Evolutionary conservation across 257 asterid species (phyloP).

Genomic region (Vinca minor): DNA sequence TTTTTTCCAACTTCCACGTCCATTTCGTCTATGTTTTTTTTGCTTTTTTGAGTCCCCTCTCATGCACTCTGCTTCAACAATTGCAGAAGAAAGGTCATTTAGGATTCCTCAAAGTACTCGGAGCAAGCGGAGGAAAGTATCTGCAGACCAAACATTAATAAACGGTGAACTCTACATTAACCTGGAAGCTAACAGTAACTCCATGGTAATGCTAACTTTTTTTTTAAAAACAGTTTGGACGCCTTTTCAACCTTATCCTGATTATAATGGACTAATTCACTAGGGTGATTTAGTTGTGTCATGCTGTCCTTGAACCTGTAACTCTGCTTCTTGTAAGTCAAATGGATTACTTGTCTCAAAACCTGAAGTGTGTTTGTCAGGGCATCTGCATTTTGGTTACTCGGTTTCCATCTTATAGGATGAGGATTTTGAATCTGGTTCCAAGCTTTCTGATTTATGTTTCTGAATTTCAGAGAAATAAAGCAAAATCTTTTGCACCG

Average conservation of each 20-base stretch:
- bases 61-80: slow-evolving; percentile 1
- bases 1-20: not conserved
- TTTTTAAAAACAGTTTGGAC: not conserved
- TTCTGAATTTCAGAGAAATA: slow-evolving; percentile 26
- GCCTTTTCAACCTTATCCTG: not conserved
- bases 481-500: slow-evolving; percentile 13
- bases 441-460: not conserved
- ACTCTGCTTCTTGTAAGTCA: not conserved
- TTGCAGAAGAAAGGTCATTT: slow-evolving; percentile 49
- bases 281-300: not conserved
- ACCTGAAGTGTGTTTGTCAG: not conserved
- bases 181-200: slow-evolving; percentile 52
- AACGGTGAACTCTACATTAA: slow-evolving; percentile 47
- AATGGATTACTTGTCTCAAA: not conserved
- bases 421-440: not conserved
- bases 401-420: not conserved
- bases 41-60: not conserved
- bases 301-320: not conserved
- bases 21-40: not conserved
- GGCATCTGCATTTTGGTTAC: not conserved
- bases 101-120: slow-evolving; percentile 17
- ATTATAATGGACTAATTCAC: not conserved
- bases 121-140: slow-evolving; percentile 49
- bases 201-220: slow-evolving; percentile 33
- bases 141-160: slow-evolving; percentile 38